Conservation (phyloP, 164 flowering plant genomes). For the grape (Vitis vinifera) region ASM3070453v1 NC_081812.1:22585501-22586000, state of each 20-base stretch:
- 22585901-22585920: too few relatives aligned
- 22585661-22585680: too few relatives aligned
- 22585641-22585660: too few relatives aligned
- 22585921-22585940: too few relatives aligned
- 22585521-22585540: slow-evolving; percentile 13
- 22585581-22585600: slow-evolving; percentile 51
- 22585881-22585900: background rate
- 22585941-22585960: too few relatives aligned
- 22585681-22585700: background rate
- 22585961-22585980: too few relatives aligned
- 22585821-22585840: slow-evolving; percentile 6
- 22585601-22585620: slow-evolving; percentile 56
- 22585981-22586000: too few relatives aligned
- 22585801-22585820: background rate
- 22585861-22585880: background rate
- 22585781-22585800: background rate
- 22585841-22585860: slow-evolving; percentile 1
- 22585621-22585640: slow-evolving; percentile 32
- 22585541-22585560: background rate
- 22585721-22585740: slow-evolving; percentile 16
- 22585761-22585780: slow-evolving; percentile 17
- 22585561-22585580: slow-evolving; percentile 27
- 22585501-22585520: slow-evolving; percentile 17
- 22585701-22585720: slow-evolving; percentile 11
- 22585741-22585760: slow-evolving; percentile 3